A percentile compares a stretch with the other conserved stretches of the same genome.
These are phyloP conservation scores for Russula lepida DNA, from an alignment of 768 basidiomycete genomes.

Conservation along the genomic window DNA sequence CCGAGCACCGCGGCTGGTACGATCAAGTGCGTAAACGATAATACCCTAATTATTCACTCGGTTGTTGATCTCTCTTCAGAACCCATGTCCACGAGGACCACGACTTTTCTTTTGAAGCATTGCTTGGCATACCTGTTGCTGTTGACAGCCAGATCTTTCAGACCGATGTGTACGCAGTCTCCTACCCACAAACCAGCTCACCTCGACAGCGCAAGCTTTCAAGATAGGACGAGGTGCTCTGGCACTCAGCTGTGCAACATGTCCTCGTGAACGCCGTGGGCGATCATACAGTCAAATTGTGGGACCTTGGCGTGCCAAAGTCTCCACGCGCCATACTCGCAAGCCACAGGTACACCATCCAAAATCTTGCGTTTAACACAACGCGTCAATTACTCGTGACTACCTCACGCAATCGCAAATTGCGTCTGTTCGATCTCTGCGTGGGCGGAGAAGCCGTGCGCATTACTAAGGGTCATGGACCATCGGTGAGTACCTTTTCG, in stretches of 20 bases:
- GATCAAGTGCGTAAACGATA: too few species aligned
- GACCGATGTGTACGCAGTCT: constrained; percentile 78
- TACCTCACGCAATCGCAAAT: constrained; percentile 87
- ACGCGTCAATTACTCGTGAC: constrained; percentile 44
- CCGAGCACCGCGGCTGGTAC: constrained; percentile 94
- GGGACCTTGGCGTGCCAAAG: constrained; percentile 72
- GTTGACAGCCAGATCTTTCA: constrained; percentile 77
- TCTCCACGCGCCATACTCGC: constrained; percentile 49
- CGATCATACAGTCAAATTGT: constrained; percentile 80
- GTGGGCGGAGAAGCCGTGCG: constrained; percentile 75
- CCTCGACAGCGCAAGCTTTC: constrained; percentile 23
- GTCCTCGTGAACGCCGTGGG: constrained; percentile 77
- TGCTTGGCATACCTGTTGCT: constrained; percentile 73
- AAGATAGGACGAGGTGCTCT: constrained; percentile 85
- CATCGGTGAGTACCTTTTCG: constrained; percentile 47
- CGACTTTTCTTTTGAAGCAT: constrained; percentile 76
- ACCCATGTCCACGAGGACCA: constrained; percentile 65
- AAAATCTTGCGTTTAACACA: constrained; percentile 73
- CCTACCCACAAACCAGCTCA: constrained; percentile 30
- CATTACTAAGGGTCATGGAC: constrained; percentile 81
- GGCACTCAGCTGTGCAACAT: constrained; percentile 85
- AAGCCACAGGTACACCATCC: constrained; percentile 84
- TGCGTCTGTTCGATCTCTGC: constrained; percentile 88
- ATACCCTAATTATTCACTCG: too few species aligned
- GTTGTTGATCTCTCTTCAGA: constrained; percentile 32